Conservation (phyloP, 495 filamentous ascomycete genomes). For the Aspergillus campestris region DNA sequence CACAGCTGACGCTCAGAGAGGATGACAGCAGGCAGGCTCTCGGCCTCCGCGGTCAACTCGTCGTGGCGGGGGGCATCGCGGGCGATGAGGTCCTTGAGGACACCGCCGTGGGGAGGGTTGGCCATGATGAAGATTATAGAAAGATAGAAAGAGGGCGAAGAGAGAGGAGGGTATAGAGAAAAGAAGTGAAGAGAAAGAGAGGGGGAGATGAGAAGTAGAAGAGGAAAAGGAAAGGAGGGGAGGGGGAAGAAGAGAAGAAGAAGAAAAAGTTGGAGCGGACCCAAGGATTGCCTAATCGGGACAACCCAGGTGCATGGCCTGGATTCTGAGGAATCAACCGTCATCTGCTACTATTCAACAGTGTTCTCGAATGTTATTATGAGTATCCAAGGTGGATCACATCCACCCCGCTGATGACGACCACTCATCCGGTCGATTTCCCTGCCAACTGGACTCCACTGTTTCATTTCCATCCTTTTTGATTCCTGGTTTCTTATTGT, state of each 20-base stretch:
- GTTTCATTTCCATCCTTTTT: no score
- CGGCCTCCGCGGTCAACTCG: conserved; percentile 74
- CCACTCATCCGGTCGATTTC: no score
- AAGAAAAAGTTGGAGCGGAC: background rate
- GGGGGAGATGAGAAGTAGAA: conserved; percentile 5
- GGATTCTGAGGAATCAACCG: no score
- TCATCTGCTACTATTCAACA: no score
- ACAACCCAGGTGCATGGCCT: background rate
- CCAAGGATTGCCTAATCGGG: background rate
- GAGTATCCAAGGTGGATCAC: no score
- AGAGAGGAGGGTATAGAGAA: conserved; percentile 2
- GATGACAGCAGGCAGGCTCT: conserved; percentile 73
- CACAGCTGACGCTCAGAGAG: conserved; percentile 92
- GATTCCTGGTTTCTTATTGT: no score
- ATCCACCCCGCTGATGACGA: no score
- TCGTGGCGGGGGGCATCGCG: conserved; percentile 73
- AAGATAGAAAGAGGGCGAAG: background rate
- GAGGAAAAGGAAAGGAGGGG: conserved; percentile 6
- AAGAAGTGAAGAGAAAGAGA: conserved; percentile 5
- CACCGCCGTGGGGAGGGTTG: conserved; percentile 87
- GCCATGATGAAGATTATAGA: conserved; percentile 41
- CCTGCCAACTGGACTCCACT: no score
- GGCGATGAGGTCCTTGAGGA: conserved; percentile 93
- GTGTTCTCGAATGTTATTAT: no score
- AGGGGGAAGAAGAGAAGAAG: conserved; percentile 4